phyloP scores from a whole-genome alignment of 2,329 filamentous ascomycete genomes.

The Huntiella omanensis region DNA sequence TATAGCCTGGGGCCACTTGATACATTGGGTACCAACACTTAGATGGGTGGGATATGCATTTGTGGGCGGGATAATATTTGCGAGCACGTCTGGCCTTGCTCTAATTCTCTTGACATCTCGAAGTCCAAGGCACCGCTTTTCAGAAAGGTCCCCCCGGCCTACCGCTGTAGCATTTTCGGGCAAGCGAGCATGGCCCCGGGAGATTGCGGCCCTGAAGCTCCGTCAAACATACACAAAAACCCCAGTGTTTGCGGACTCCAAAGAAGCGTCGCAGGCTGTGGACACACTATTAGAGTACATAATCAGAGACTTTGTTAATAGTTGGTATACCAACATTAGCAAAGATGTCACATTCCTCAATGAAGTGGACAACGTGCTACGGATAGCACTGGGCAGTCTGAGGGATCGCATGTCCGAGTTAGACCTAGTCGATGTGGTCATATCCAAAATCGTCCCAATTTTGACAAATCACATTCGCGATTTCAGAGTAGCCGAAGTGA shows the following conservation, averaged over 20 bases:
- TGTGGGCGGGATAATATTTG: conserved; percentile 43
- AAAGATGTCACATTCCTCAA: conserved; percentile 61
- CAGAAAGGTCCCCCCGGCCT: conserved; percentile 23
- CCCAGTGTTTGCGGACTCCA: conserved; percentile 57
- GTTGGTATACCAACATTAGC: conserved; percentile 82
- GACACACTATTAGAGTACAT: conserved; percentile 63
- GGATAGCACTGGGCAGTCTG: conserved; percentile 51
- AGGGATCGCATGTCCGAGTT: conserved; percentile 53
- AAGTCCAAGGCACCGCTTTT: conserved; percentile 20
- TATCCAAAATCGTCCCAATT: conserved; percentile 69
- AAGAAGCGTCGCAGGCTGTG: conserved; percentile 59
- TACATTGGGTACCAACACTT: conserved; percentile 64
- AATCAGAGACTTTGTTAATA: conserved; percentile 64
- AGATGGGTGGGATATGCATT: conserved; percentile 80
- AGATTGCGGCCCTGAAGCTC: conserved; percentile 46
- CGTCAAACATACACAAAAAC: conserved; percentile 48
- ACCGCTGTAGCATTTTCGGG: conserved; percentile 40
- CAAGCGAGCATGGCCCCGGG: conserved; percentile 46
- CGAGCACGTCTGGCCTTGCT: conserved; percentile 34
- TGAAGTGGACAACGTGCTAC: conserved; percentile 66
- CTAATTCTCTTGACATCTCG: conserved; percentile 44
- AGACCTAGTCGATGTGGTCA: conserved; percentile 69
- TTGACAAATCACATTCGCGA: conserved; percentile 76
- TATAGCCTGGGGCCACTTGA: conserved; percentile 72
- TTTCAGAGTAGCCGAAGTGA: conserved; percentile 76